Evolutionary conservation across 208 protist genomes (phyloP), one percentile per base, ranked within the genome.

Genomic region (Trypanosoma mega): DNA sequence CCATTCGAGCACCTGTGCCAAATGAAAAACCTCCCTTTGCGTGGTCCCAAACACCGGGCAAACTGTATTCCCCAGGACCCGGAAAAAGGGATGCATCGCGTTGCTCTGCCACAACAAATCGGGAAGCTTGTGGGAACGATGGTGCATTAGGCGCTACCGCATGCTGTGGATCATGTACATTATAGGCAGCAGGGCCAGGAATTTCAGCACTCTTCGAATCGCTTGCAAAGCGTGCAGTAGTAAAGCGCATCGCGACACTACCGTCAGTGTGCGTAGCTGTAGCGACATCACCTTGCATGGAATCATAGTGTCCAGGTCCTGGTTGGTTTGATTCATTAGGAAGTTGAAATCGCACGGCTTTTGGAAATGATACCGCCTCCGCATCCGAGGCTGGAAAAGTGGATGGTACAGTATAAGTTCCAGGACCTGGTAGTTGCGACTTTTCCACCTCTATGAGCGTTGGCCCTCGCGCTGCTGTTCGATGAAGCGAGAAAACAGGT

Each of bases 61-160:
- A 65, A 56, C 63, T 62, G 29, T 78, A 78, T 41, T 73, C 67
- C 4, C 72, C 72, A 24, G 65, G 63, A 37, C 63, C 63, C n/a
- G 52, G 64, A 27, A 49, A 55, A 8, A 14, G 21, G 5, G 27
- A 30, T 3, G 31, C 23, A 30, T 56, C 39, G 29, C 27, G 11
- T 12, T 33, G 26, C 12, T 63, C 62, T 23, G 43, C 33, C 23
- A 34, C 18, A 8, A 33, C 20, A 69, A 55, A 63, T 26, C 64
- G 64, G 26, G 54, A 23, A 14, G 64, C 55, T 16, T 70, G 64
- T 30, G 64, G 26, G 57, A 70, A 70, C 0, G 64, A 63, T 21
- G 33, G 12, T 23, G 24, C 55, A n/a, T n/a, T n/a, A n/a, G n/a
- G n/a, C 2, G 14, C 14, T 21, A 11, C 43, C 11, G 33, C 21